Base-by-base conservation (phyloP, 2,329 filamentous ascomycete genomes). In the Fusarium sp. region DNA sequence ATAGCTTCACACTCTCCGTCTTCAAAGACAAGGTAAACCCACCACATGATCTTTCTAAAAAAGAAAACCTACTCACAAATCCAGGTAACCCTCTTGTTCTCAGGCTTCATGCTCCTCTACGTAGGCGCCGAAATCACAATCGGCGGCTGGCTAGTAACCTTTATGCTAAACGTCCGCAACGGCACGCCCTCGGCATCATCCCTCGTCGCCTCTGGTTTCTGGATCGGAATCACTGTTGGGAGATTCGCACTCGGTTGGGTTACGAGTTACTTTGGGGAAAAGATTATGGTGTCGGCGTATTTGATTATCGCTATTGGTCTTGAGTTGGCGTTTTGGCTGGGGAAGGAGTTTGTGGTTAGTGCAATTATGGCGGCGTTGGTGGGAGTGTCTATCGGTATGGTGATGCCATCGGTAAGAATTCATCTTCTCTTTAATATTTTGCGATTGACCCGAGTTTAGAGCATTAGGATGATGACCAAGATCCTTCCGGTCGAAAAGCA, bases 131-230 rank as follows among this genome's bases (percentile, higher is more conserved):
- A 51, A 62, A 12, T 62, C 2, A 51, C 42, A 33, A 36, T 51
- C 17, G 58, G 42, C 31, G 58, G 58, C 58, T 62, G 58, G 58
- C 20, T 62, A 7, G 35, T 59, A 17, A 59, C 56, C 24, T 59
- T 59, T 11, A 59, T 62, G 58, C 46, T 62, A 14, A 56, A 44
- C 40, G 55, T 58, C 55, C 55, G 55, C 33, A 58, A 58, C 55
- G 55, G 55, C 16, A 58, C 55, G 10, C 36, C 58, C 36, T 61
- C 58, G 4, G 58, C 58, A 40, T 62, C 58, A 6, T 62, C 58
- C 2, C 44, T 62, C 29, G 58, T 62, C 58, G 58, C 42, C 12
- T 62, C 58, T 16, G 58, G 58, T 10, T 51, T 62, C 42, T 62
- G 58, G 58, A 62, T 62, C 33, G 58, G 58, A 16, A 51, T 62